Evolutionary conservation across 139 green algal species (phyloP).

Genomic region (Dunaliella primolecta): DNA sequence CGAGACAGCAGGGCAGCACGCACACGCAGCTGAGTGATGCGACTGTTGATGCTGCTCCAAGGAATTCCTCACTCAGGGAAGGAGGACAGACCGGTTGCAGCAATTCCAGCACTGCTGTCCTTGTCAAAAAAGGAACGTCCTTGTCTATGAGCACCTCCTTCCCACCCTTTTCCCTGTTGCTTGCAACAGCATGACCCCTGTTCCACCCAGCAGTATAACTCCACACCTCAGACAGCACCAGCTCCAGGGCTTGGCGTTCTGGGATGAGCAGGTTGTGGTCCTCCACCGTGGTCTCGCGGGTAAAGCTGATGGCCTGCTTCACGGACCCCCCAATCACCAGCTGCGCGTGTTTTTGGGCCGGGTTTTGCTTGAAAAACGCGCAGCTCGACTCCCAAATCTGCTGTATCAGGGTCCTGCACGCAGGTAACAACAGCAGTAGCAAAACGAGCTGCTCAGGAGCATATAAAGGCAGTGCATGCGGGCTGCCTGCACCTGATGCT

Average conservation of each 20-base stretch:
- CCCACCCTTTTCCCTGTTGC: background rate
- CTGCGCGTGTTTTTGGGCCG: background rate
- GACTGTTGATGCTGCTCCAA: too few relatives aligned
- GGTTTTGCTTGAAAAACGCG: conserved; percentile 16
- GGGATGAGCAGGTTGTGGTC: conserved; percentile 13
- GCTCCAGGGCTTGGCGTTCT: conserved; percentile 14
- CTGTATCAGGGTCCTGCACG: conserved; percentile 14
- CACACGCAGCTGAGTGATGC: too few relatives aligned
- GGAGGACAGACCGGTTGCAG: too few relatives aligned
- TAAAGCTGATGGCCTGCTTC: conserved; percentile 18
- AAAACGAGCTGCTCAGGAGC: too few relatives aligned
- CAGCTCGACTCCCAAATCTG: conserved; percentile 20
- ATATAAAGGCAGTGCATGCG: too few relatives aligned
- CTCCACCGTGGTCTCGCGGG: conserved; percentile 1
- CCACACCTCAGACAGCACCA: conserved; percentile 12
- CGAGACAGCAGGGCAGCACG: background rate
- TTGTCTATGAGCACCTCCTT: background rate
- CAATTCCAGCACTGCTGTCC: too few relatives aligned
- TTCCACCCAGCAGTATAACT: background rate
- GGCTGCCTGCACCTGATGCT: too few relatives aligned
- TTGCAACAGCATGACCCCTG: background rate
- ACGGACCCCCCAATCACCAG: background rate
- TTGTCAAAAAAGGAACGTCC: background rate
- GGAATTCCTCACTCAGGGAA: too few relatives aligned
- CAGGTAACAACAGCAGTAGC: too few relatives aligned